phyloP scores from a whole-genome alignment of 2,329 filamentous ascomycete genomes.

The Kalmusia sp. region DNA sequence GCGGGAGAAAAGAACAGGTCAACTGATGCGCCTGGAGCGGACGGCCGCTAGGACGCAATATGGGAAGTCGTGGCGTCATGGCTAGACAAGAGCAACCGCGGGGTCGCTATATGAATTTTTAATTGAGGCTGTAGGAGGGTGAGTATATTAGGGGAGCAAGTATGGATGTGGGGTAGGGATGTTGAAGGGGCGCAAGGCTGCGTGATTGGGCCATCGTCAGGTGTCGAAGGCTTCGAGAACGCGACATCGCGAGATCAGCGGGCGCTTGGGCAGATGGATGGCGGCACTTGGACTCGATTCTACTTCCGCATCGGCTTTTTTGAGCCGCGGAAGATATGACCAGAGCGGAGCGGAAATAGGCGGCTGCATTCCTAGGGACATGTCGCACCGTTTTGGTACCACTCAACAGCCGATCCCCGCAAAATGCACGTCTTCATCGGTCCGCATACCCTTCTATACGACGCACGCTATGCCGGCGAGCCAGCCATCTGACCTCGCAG shows the following conservation, averaged over 20 bases:
- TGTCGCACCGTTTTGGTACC: too few relatives aligned
- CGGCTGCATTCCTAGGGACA: too few relatives aligned
- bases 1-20: constrained; percentile 4
- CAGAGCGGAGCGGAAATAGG: too few relatives aligned
- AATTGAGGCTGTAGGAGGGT: constrained; percentile 13
- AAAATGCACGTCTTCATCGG: constrained; percentile 26
- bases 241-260: background rate
- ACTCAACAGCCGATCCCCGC: constrained; percentile 36
- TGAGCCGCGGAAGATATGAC: too few relatives aligned
- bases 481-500: constrained; percentile 23
- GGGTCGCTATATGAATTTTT: background rate
- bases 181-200: background rate
- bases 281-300: too few relatives aligned
- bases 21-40: background rate
- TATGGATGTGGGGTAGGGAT: constrained; percentile 5
- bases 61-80: background rate
- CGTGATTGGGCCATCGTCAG: background rate
- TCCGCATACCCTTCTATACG: constrained; percentile 20
- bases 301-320: too few relatives aligned
- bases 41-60: background rate
- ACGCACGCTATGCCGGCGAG: constrained; percentile 21
- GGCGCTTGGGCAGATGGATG: too few relatives aligned
- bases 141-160: background rate
- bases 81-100: background rate
- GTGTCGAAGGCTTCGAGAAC: constrained; percentile 6